A percentile compares a stretch with the other conserved stretches of the same genome.
phyloP scores from a whole-genome alignment of 2,329 filamentous ascomycete species.

The Ceratocystis albifundus region DNA sequence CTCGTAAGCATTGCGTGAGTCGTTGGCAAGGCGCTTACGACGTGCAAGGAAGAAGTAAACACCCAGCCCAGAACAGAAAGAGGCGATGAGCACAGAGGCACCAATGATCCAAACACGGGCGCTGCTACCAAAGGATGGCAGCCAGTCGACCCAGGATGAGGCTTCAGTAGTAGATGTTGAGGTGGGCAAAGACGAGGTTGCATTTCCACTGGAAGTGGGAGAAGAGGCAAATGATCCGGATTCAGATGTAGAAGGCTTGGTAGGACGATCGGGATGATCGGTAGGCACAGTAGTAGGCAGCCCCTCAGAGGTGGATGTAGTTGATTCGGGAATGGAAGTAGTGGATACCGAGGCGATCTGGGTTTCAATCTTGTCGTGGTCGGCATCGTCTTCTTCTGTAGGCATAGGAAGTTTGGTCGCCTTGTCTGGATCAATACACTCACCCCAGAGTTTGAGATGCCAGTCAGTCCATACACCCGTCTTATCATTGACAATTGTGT shows the following conservation, averaged over 20 bases:
- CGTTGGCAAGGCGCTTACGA: constrained; percentile 61
- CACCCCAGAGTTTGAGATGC: constrained; percentile 90
- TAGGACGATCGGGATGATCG: constrained; percentile 54
- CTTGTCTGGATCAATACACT: constrained; percentile 63
- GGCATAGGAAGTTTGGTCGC: constrained; percentile 71
- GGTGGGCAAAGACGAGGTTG: constrained; percentile 21
- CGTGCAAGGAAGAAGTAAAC: constrained; percentile 71
- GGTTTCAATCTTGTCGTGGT: constrained; percentile 58
- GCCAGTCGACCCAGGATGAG: constrained; percentile 68
- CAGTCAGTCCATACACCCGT: constrained; percentile 77
- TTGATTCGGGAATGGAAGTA: constrained; percentile 37
- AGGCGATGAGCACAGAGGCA: constrained; percentile 66
- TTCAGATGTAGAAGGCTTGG: constrained; percentile 33
- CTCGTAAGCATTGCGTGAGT: constrained; percentile 72
- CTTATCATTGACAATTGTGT: constrained; percentile 64
- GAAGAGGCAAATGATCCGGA: constrained; percentile 33
- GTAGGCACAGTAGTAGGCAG: constrained; percentile 39
- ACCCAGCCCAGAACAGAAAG: constrained; percentile 73
- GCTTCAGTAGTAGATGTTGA: constrained; percentile 27
- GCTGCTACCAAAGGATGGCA: constrained; percentile 79
- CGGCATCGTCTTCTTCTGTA: constrained; percentile 67
- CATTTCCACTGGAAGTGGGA: constrained; percentile 38
- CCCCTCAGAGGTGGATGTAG: constrained; percentile 47
- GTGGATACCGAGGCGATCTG: constrained; percentile 38
- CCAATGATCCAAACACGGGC: constrained; percentile 93